These are phyloP conservation scores for Penicillium psychrosexuale DNA, from an alignment of 2,329 filamentous ascomycete genomes.

Conservation along the genomic window DNA sequence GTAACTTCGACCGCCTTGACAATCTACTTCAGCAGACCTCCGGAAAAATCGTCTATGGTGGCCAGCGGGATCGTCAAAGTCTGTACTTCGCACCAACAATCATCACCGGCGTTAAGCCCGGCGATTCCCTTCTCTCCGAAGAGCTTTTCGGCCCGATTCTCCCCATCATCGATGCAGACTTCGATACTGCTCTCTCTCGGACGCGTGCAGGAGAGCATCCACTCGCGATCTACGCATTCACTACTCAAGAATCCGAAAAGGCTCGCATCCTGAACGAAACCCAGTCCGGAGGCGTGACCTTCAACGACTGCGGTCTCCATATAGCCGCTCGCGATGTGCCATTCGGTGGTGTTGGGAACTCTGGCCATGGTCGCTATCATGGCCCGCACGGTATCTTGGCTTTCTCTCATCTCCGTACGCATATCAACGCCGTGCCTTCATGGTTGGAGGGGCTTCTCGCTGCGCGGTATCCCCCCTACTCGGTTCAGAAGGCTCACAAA, in stretches of 20 bases:
- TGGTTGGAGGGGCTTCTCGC: constrained; percentile 19
- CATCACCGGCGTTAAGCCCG: constrained; percentile 35
- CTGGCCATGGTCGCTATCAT: constrained; percentile 51
- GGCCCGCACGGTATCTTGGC: constrained; percentile 49
- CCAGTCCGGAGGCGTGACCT: constrained; percentile 51
- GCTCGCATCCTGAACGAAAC: constrained; percentile 31
- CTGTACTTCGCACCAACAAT: constrained; percentile 40
- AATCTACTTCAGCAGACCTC: constrained; percentile 36
- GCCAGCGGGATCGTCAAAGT: constrained; percentile 28
- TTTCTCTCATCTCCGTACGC: constrained; percentile 34
- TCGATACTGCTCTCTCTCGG: constrained; percentile 29
- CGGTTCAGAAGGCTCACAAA: constrained; percentile 13
- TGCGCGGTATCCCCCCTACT: constrained; percentile 20
- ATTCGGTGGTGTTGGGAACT: constrained; percentile 52
- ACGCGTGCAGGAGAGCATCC: constrained; percentile 28
- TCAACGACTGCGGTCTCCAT: constrained; percentile 52
- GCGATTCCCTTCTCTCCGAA: constrained; percentile 44
- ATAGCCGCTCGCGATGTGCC: constrained; percentile 43
- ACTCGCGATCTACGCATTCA: constrained; percentile 46
- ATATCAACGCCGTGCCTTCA: constrained; percentile 15
- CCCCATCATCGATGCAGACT: constrained; percentile 37
- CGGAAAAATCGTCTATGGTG: constrained; percentile 41
- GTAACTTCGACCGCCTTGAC: constrained; percentile 44
- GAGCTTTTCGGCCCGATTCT: constrained; percentile 49
- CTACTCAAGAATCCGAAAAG: constrained; percentile 35